Base-by-base conservation (phyloP, 441 rosid genomes). In the Hura crepitans region DNA sequence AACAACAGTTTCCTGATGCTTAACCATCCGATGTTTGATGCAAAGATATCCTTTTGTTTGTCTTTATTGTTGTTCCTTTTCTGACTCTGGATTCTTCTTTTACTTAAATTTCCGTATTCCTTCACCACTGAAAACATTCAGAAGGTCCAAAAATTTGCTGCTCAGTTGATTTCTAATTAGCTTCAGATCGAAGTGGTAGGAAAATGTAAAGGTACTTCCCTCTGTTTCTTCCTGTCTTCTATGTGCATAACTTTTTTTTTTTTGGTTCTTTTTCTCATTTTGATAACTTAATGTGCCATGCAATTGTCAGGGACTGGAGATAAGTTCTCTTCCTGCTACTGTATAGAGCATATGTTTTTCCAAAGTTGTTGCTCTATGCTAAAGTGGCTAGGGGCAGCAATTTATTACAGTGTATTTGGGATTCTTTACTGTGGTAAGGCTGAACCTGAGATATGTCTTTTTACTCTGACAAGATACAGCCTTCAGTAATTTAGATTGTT, bases 1-100 rank as follows among this genome's bases (percentile, higher is more conserved):
- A 93, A 85, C 86, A 93, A 88, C 72, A 84, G 84, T 55, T 81
- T 91, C 10, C 84, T 91, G 67, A 85, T 93, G 88, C 97, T 96
- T 59, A 88, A 88, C 80, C 97, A 88, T 85, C 97, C 96, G 74
- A 79, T 84, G 56, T 75, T 80, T 28, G 86, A 89, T 57, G 90
- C 85, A 74, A 85, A 96, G 82, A 93, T 96, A 91, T 93, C 99
- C 99, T 91, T 83, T 20, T 31, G 54, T 25, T 67, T 46, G 14
- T 63, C 22, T 58, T 58, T 68, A 37, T 51, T 64, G 23, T 47
- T 73, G 10, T 55, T 15, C 14, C 22, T 12, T 62, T 51, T 55
- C 51, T 71, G 56, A 37, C 22, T 6, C 39, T 47, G 27, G 30
- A 15, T 57, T 46, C n/a, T 25, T 47, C 18, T 30, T 57, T 35